Percentiles rank a stretch among this genome's conserved stretches.
Conservation (phyloP, 108 stramenopile genomes). For the Mayamaea pseudoterrestris region DNA sequence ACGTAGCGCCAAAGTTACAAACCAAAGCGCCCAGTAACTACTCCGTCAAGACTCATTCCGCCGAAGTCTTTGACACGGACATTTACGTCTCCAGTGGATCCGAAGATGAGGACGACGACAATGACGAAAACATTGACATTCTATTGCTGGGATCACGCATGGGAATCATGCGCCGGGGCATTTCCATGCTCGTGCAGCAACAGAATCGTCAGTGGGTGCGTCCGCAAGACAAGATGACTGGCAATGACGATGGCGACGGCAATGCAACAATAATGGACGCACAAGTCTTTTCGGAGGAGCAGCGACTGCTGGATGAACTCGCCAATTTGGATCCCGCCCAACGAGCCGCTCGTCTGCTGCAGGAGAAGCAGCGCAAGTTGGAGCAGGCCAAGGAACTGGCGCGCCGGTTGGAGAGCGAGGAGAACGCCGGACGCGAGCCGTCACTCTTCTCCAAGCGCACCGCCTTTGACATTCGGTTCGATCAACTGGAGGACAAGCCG, state of each 20-base stretch:
- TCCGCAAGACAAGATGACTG: slow-evolving; percentile 8
- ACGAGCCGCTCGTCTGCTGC: slow-evolving; percentile 46
- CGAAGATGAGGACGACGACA: slow-evolving; percentile 13
- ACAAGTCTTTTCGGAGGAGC: slow-evolving; percentile 13
- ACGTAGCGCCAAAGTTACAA: no score
- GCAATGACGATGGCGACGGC: slow-evolving; percentile 1
- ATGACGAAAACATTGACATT: slow-evolving; percentile 12
- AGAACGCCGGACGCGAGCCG: slow-evolving; percentile 85
- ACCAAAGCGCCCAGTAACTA: no score
- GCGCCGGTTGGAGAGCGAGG: slow-evolving; percentile 60
- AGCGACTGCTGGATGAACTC: slow-evolving; percentile 18
- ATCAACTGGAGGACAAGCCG: slow-evolving; percentile 89
- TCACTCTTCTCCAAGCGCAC: slow-evolving; percentile 82
- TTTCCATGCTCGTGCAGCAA: slow-evolving; percentile 28
- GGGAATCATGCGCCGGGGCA: slow-evolving; percentile 75
- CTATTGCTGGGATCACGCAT: slow-evolving; percentile 55
- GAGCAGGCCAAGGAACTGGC: slow-evolving; percentile 62
- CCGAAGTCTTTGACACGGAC: slow-evolving; percentile 64
- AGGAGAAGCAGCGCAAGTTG: slow-evolving; percentile 62
- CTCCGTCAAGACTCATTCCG: slow-evolving; percentile 65
- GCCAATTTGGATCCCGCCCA: slow-evolving; percentile 66
- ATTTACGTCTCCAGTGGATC: slow-evolving; percentile 15
- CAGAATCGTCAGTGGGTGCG: slow-evolving; percentile 76
- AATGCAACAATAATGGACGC: no score
- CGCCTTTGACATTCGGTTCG: slow-evolving; percentile 84